Evolutionary conservation across 768 basidiomycete genomes (phyloP), one percentile per base, ranked within the genome.

Genomic region (Russula ochroleuca): DNA sequence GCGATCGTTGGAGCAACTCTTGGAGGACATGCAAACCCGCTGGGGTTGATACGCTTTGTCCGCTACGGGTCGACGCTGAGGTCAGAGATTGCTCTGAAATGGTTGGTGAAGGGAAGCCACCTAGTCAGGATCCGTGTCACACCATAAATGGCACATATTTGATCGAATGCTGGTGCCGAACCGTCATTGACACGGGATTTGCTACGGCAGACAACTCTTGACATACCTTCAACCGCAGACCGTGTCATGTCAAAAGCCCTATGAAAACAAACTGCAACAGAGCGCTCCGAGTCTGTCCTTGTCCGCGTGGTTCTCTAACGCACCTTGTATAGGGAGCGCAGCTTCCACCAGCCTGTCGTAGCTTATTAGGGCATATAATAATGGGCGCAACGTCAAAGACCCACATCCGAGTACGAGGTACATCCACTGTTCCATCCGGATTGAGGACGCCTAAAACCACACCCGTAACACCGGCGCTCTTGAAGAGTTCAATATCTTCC

Each of bases 111-210:
- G 38, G 19, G 55, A 41, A 52, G 70, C 33, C 70, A 86, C 91
- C 91, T 92, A 14, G 92, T 92, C 57, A 93, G 72, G 64, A 94
- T 81, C 31, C 92, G 83, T n/a, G 85, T 85, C 53, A 93, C 79
- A 1, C 87, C 86, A 31, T 78, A 76, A 35, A 90, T 83, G 25
- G 74, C 74, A 50, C 77, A 77, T n/a, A 88, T 75, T 52, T 81
- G 78, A 25, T 72, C 72, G 47, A 73, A 68, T 8, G 75, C 74
- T 75, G 65, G 63, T 54, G 37, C 55, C 57, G 4, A 66, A 41
- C 23, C 14, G 23, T n/a, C 45, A 19, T 58, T 7, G 49, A 4
- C 52, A 28, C 13, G 8, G 31, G 13, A 38, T 40, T 23, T 21
- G 25, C 11, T 13, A n/a, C 23, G 3, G 10, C 15, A 45, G 10